Base-by-base conservation (phyloP, 2,329 filamentous ascomycete genomes). In the Pestalotiopsis sp. region DNA sequence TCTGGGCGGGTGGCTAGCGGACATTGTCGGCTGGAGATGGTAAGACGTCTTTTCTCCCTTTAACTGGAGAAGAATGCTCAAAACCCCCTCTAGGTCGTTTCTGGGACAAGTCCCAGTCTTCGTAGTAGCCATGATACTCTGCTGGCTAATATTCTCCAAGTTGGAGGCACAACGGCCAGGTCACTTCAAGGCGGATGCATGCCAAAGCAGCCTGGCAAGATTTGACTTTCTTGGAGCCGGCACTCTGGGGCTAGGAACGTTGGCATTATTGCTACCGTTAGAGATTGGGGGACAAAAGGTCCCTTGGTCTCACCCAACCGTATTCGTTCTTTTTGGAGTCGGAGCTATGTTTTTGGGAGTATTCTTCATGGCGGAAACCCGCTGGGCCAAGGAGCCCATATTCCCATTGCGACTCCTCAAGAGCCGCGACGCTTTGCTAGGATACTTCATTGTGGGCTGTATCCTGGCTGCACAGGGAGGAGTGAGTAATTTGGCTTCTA, bases 21-120 rank as follows among this genome's bases (percentile, higher is more conserved):
- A 91, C 71, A 84, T 85, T 0, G 82, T 92, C 14, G 90, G 90
- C n/a, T 92, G 90, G 90, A 81, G 90, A 77, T 91, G 45, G 45
- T 52, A 9, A 52, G 13, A 20, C 7, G 13, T 52, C 20, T 52
- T 20, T 20, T 3, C 14, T 14, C 13, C 14, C 20, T 20, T 2
- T 13, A 14, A n/a, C 5, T 52, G 9, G 20, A n/a, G 13, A 20
- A 52, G 14, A 17, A 52, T 52, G 7, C 45, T 52, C 45, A 52
- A 52, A 52, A 14, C 45, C 20, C 20, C 5, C 11, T 17, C 12
- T 14, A 52, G 89, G 89, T 87, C 87, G 0, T 91, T 91, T 72
- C 73, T 86, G 0, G 83, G 84, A 7, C 88, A 91, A 76, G 81
- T 84, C 0, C 88, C 88, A 0, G 78, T 88, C n/a, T 83, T 87